phyloP scores from a whole-genome alignment of 768 basidiomycete genomes.

The Symmetrospora coprosmae region DNA sequence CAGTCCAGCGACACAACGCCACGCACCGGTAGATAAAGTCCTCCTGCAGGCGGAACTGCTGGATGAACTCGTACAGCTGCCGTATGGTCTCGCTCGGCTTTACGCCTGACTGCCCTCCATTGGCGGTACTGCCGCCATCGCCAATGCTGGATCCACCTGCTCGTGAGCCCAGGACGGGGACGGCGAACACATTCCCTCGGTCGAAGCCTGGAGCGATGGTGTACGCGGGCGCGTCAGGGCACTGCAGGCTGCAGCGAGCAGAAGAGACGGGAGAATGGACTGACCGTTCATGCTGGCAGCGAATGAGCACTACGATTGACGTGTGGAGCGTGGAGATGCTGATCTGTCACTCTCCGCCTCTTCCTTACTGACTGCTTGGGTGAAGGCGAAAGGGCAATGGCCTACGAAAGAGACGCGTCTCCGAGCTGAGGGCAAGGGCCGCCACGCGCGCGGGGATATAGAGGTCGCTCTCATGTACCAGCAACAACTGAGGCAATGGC shows the following conservation, averaged over 20 bases:
- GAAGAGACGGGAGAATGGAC: background rate
- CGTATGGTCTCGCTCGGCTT: slow-evolving; percentile 23
- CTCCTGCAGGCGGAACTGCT: slow-evolving; percentile 72
- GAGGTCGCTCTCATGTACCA: too few relatives aligned
- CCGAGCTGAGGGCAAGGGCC: too few relatives aligned
- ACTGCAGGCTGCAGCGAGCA: background rate
- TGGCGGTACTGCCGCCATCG: background rate
- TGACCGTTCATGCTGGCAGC: slow-evolving; percentile 4
- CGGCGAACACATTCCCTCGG: slow-evolving; percentile 13
- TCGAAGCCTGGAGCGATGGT: slow-evolving; percentile 14
- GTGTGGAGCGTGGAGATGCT: background rate
- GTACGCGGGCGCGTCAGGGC: too few relatives aligned
- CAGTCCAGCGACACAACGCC: too few relatives aligned
- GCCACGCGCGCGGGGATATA: too few relatives aligned
- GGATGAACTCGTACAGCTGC: slow-evolving; percentile 52
- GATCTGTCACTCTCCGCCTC: background rate
- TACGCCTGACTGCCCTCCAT: background rate
- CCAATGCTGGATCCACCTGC: background rate
- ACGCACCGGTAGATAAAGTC: slow-evolving; percentile 80
- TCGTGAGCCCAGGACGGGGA: slow-evolving; percentile 20
- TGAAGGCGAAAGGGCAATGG: background rate
- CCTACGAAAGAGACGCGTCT: too few relatives aligned
- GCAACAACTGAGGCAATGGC: too few relatives aligned
- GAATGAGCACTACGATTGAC: too few relatives aligned
- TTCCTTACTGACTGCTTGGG: background rate